Percentiles rank a stretch among this genome's conserved stretches.
Conservation (phyloP, 371 early-diverging fungal genomes). For the Chytridium lagenaria region DNA sequence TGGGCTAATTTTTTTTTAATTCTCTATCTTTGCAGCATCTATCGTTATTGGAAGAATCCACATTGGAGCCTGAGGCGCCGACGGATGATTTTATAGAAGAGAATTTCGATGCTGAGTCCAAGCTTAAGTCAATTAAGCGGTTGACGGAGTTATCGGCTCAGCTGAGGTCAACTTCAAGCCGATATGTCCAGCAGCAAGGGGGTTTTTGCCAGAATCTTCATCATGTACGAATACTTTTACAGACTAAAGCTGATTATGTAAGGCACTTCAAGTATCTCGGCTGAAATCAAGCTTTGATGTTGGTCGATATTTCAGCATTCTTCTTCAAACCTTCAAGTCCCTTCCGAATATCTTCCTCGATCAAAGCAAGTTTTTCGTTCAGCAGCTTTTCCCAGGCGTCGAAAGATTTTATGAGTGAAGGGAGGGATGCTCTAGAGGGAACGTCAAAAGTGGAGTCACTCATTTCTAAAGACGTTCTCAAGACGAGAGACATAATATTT, state of each 20-base stretch:
- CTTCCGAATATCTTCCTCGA: neutral
- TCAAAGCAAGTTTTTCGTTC: neutral
- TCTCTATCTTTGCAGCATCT: no score
- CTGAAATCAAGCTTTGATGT: neutral
- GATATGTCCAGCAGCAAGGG: no score
- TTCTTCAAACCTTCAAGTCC: neutral
- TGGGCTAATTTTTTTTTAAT: no score
- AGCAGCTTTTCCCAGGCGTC: neutral
- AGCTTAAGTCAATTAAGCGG: no score
- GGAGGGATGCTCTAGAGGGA: conserved; percentile 16
- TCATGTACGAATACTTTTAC: neutral
- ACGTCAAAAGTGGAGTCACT: conserved; percentile 23
- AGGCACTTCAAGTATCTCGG: no score
- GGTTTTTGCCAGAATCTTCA: neutral
- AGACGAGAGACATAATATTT: conserved; percentile 46
- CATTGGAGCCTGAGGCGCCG: no score
- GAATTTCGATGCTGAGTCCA: no score
- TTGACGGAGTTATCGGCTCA: no score
- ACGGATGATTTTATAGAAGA: no score
- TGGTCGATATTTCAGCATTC: conserved; percentile 2
- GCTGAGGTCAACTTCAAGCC: no score
- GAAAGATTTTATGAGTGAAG: neutral
- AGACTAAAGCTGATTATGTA: no score
- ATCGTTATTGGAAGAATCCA: no score
- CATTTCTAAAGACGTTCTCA: conserved; percentile 6